Evolutionary conservation across 768 basidiomycete species (phyloP).

Genomic region (Tubosaeta sp.): DNA sequence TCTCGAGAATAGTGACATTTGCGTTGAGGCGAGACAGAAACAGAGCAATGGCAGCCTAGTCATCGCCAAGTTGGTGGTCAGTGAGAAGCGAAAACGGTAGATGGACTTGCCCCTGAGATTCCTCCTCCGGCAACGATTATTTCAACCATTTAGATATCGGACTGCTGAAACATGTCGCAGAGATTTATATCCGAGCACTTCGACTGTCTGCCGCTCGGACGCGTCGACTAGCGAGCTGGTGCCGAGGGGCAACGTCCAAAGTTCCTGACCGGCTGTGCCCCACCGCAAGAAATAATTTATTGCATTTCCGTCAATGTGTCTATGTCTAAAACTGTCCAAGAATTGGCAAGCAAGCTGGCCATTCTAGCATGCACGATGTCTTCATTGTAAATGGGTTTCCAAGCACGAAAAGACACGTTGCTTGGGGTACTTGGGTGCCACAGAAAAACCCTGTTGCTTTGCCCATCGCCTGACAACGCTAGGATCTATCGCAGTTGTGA

Average conservation of each 20-base stretch:
- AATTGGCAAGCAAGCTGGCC: neutral
- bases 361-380: no score
- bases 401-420: slow-evolving; percentile 60
- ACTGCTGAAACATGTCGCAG: neutral
- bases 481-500: slow-evolving; percentile 39
- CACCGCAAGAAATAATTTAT: neutral
- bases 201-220: slow-evolving; percentile 14
- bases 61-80: neutral
- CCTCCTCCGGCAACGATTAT: slow-evolving; percentile 29
- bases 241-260: neutral
- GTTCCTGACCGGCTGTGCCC: neutral
- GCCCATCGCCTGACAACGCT: slow-evolving; percentile 52
- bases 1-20: slow-evolving; percentile 22
- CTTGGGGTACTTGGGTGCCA: slow-evolving; percentile 58
- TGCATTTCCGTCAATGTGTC: neutral
- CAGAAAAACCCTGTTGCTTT: slow-evolving; percentile 46
- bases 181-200: slow-evolving; percentile 7
- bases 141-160: slow-evolving; percentile 15
- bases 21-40: slow-evolving; percentile 23
- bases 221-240: slow-evolving; percentile 12
- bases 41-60: slow-evolving; percentile 19
- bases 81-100: neutral
- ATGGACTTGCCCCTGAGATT: slow-evolving; percentile 22
- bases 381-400: slow-evolving; percentile 36
- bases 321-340: neutral